Conservation (phyloP, 352 stramenopile species). For the Aphanomyces astaci region DNA sequence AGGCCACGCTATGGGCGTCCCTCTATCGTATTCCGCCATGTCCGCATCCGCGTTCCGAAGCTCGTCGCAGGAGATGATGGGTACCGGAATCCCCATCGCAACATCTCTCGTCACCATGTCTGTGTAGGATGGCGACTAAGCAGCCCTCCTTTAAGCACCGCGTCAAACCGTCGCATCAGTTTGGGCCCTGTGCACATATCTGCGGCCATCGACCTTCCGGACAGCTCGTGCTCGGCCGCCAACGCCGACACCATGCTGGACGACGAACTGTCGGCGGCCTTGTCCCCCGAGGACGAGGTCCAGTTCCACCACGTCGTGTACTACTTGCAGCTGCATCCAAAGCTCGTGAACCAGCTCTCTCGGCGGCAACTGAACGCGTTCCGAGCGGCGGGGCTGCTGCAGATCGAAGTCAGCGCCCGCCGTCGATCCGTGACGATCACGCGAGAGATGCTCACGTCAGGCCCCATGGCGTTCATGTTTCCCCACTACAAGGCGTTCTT, state of each 20-base stretch:
- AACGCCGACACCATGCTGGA: background rate
- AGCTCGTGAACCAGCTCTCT: background rate
- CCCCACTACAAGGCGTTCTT: constrained; percentile 12
- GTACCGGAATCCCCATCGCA: too few relatives aligned
- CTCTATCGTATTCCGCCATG: background rate
- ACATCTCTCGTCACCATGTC: too few relatives aligned
- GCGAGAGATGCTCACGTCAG: constrained; percentile 11
- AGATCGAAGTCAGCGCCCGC: background rate
- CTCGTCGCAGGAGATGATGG: too few relatives aligned
- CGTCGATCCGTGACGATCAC: constrained; percentile 10
- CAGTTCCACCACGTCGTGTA: background rate
- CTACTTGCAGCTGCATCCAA: constrained; percentile 18
- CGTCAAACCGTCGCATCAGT: background rate
- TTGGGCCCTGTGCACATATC: background rate
- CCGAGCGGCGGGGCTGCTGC: constrained; percentile 5
- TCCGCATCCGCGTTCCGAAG: background rate
- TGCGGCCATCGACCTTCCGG: background rate
- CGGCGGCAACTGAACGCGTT: constrained; percentile 12
- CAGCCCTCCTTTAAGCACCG: background rate
- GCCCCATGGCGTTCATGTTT: constrained; percentile 5
- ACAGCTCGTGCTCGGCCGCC: background rate
- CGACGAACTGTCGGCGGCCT: background rate
- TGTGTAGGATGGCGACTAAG: background rate
- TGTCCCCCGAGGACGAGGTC: constrained; percentile 1
- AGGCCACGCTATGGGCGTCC: background rate